phyloP scores from a whole-genome alignment of 441 rosid species.

The Breynia disticha region DNA sequence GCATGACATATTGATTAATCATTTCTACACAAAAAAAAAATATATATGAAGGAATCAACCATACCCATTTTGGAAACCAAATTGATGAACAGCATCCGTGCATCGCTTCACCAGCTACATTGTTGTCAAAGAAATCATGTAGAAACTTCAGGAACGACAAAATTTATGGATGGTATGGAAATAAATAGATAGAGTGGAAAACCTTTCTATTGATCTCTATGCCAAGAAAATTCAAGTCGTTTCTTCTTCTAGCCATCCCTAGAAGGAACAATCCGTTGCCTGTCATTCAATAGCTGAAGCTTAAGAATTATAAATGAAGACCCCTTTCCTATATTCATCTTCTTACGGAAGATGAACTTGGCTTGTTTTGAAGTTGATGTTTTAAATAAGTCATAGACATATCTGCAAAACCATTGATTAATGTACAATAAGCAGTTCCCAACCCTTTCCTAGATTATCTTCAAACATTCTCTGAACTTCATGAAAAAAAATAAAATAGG shows the following conservation, averaged over 20 bases:
- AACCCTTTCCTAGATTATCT: not conserved
- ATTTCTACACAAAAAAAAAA: not conserved
- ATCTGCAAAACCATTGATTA: too few relatives aligned
- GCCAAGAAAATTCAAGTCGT: slow-evolving; percentile 63
- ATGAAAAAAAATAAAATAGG: slow-evolving; percentile 3
- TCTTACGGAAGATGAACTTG: not conserved
- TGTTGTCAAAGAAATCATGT: slow-evolving; percentile 6
- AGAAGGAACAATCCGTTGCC: slow-evolving; percentile 59
- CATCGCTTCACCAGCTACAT: slow-evolving; percentile 48
- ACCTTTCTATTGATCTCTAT: slow-evolving; percentile 64
- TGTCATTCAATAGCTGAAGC: slow-evolving; percentile 19
- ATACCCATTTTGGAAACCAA: slow-evolving; percentile 45
- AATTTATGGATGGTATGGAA: not conserved
- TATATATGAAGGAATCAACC: slow-evolving; percentile 11
- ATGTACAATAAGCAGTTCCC: too few relatives aligned
- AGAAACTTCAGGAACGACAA: too few relatives aligned
- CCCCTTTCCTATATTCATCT: slow-evolving; percentile 2
- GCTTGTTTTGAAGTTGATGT: too few relatives aligned
- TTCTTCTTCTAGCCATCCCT: slow-evolving; percentile 51
- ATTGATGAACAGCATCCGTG: slow-evolving; percentile 32
- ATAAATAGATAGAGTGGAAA: not conserved
- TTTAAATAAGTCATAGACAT: too few relatives aligned
- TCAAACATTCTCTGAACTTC: not conserved
- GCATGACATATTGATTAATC: not conserved
- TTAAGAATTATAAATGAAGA: slow-evolving; percentile 4